These are phyloP conservation scores for Phytophthora pini DNA, from an alignment of 352 stramenopile genomes.

Conservation along the genomic window DNA sequence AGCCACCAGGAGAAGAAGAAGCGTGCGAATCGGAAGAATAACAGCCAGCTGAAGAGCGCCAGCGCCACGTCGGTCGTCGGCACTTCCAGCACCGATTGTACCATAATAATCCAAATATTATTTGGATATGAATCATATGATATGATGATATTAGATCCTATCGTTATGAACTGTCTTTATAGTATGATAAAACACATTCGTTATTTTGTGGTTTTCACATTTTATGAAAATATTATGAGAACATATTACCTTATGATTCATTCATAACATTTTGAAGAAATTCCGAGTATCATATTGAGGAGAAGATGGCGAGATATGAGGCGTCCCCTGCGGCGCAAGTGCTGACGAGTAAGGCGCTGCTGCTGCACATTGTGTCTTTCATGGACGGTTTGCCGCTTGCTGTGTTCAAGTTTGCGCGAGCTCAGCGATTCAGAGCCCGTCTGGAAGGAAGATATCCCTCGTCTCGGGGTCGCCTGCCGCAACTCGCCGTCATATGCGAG, in stretches of 20 bases:
- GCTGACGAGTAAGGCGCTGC: conserved; percentile 29
- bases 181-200: too few species aligned
- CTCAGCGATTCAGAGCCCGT: conserved; percentile 26
- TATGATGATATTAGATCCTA: too few species aligned
- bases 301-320: neutral
- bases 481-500: conserved; percentile 40
- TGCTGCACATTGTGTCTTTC: conserved; percentile 31
- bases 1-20: conserved; percentile 88
- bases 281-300: too few species aligned
- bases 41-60: conserved; percentile 51
- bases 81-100: conserved; percentile 27
- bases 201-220: too few species aligned
- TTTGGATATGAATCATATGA: neutral
- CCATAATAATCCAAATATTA: neutral
- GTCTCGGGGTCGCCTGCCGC: conserved; percentile 24
- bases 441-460: conserved; percentile 38
- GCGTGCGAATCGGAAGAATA: conserved; percentile 73
- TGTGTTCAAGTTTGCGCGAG: conserved; percentile 26
- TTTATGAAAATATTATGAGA: too few species aligned
- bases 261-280: too few species aligned
- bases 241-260: too few species aligned
- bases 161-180: too few species aligned
- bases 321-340: conserved; percentile 8
- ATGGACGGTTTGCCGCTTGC: conserved; percentile 40
- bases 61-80: conserved; percentile 38